Evolutionary conservation across 768 basidiomycete species (phyloP).

Genomic region (Panaeolus cyanescens): DNA sequence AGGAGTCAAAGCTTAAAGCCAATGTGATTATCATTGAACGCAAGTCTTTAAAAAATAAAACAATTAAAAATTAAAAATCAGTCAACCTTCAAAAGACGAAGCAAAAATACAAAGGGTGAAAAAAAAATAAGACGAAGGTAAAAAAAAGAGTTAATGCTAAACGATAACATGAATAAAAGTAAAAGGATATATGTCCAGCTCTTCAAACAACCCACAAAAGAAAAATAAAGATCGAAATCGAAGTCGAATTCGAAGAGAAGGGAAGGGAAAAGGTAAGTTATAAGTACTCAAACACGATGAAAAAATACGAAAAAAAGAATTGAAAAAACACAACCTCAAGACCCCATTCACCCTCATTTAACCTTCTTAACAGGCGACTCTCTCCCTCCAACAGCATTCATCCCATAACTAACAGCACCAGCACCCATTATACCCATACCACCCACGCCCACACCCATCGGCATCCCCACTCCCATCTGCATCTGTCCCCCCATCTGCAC

Average conservation of each 20-base stretch:
- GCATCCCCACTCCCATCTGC: neutral
- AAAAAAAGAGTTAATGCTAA: neutral
- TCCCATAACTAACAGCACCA: neutral
- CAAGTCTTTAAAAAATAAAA: too few relatives aligned
- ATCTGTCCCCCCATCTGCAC: too few relatives aligned
- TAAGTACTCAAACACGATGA: neutral
- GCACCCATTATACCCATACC: too few relatives aligned
- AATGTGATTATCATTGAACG: neutral
- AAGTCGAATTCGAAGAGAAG: neutral
- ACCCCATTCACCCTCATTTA: neutral
- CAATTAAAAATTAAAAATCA: too few relatives aligned
- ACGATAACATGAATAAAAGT: neutral
- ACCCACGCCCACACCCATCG: neutral
- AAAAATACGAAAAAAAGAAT: neutral
- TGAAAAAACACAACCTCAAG: neutral
- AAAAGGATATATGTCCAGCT: neutral
- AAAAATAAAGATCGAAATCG: neutral
- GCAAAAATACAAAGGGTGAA: neutral
- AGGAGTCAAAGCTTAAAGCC: too few relatives aligned
- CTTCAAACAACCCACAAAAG: too few relatives aligned
- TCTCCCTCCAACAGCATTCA: neutral
- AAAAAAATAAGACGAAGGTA: neutral
- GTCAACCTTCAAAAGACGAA: neutral
- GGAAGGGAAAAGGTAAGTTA: neutral
- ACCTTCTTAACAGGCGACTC: conserved; percentile 1